Conservation (phyloP, 176 grass and related monocot species). For the maize (Zea mays) region Zm-B73-REFERENCE-NAM-5.0 NC_050097.1:1837501-1838000, state of each 20-base stretch:
- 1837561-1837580: background rate
- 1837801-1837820: no score
- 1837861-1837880: no score
- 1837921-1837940: background rate
- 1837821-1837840: no score
- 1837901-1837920: background rate
- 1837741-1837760: slow-evolving; percentile 1
- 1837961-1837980: background rate
- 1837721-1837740: background rate
- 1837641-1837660: background rate
- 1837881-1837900: no score
- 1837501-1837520: background rate
- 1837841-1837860: no score
- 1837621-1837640: background rate
- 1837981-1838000: background rate
- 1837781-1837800: background rate
- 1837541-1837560: background rate
- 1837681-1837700: background rate
- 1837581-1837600: background rate
- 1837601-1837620: background rate
- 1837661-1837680: background rate
- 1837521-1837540: background rate
- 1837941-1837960: background rate
- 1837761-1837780: background rate
- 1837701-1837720: background rate